These are phyloP conservation scores for Cutaneotrichosporon arboriforme DNA, from an alignment of 1,284 basidiomycete genomes.

Conservation along the genomic window DNA sequence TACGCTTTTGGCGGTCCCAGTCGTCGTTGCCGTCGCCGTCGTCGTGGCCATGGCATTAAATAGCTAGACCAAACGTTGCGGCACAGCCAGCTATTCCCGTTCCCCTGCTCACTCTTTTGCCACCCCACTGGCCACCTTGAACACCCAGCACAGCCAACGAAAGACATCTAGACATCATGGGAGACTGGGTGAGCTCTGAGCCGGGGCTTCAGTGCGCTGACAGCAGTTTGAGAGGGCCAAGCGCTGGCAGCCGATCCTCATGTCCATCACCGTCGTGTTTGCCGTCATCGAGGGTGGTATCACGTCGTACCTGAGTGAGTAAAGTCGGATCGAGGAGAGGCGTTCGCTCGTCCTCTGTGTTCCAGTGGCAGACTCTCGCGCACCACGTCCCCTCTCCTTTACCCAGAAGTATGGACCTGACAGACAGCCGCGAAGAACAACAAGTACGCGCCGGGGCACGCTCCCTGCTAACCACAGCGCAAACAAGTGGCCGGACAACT, in stretches of 20 bases:
- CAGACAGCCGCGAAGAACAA: not conserved
- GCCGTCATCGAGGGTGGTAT: conserved; percentile 43
- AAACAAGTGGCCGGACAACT: conserved; percentile 33
- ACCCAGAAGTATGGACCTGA: too few species aligned
- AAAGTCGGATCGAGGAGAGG: too few species aligned
- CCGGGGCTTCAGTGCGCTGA: not conserved
- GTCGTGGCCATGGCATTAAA: not conserved
- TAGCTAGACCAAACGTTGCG: too few species aligned
- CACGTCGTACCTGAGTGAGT: conserved; percentile 30
- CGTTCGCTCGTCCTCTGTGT: too few species aligned
- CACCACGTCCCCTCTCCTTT: too few species aligned
- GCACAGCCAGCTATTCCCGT: too few species aligned
- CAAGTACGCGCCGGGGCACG: not conserved
- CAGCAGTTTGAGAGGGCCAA: conserved; percentile 18
- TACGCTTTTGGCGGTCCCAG: not conserved
- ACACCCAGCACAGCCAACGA: too few species aligned
- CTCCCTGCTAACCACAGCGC: conserved; percentile 1
- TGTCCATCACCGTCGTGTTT: conserved; percentile 39
- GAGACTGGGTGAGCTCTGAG: conserved; percentile 21
- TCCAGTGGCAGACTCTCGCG: too few species aligned
- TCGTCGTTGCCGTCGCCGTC: not conserved
- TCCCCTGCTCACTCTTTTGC: too few species aligned
- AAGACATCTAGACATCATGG: conserved; percentile 14
- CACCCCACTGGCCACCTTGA: too few species aligned
- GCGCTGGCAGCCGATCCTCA: conserved; percentile 42